Evolutionary conservation across 495 filamentous ascomycete genomes (phyloP), one percentile per base, ranked within the genome.

Genomic region (Stereocaulon alpinum): DNA sequence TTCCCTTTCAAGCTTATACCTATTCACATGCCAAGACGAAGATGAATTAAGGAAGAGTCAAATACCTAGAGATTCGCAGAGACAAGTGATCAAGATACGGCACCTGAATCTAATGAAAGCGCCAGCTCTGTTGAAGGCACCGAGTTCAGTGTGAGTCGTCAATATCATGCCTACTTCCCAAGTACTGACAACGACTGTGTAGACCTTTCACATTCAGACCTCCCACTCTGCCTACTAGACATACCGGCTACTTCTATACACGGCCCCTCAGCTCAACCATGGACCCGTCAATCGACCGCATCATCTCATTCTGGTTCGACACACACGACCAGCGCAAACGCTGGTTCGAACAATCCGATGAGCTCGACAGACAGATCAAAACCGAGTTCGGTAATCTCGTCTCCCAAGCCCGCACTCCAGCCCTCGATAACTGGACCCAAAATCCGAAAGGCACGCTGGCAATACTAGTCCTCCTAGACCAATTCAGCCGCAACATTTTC

Each of bases 401-500:
- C 34, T 37, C 34, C 1, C 34, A 37, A 37, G 34, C 34, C 7
- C 34, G 34, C 34, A 37, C 34, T 12, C 34, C 34, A 37, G 7
- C 34, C 34, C 47, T 62, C 32, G 60, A 44, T 20, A 17, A 9
- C 47, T 63, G 61, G 61, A 40, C 55, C 29, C 9, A 40, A 15
- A 12, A 12, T 14, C 61, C 61, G 1, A 52, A 63, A 14, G 69
- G 69, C 5, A 63, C 68, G 2, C 57, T 73, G 20, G 70, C 69
- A 9, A 57, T 73, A 15, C 69, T 72, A 47, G 52, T 73, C 6
- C 60, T 72, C 0, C 67, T 72, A 9, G 71, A 73, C 56, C 70
- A 72, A 50, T 68, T 73, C 27, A 69, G 68, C 4, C 67, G 71
- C 3, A 73, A 73, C 48, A 67, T 73, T 55, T 70, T 69, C 55